Base-by-base conservation (phyloP, 805 yeast genomes). In the Candida ascalaphidarum region DNA sequence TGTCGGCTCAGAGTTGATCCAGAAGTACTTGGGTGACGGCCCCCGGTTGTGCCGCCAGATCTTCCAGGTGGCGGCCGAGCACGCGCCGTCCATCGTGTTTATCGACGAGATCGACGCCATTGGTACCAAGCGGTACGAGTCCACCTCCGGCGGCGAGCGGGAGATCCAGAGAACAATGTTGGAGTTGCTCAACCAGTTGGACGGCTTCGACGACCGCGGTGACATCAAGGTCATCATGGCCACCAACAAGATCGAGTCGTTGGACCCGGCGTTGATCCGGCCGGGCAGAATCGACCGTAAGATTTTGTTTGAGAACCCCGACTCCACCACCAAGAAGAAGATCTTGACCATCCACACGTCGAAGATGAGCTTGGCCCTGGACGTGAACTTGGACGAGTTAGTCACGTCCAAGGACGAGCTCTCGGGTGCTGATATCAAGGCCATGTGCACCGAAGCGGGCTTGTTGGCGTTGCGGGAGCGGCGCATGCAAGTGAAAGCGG, bases 51-150 rank as follows among this genome's bases (percentile, higher is more conserved):
- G 85, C 53, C 71, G 98, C 52, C 96, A 94, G 48, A 76, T 92
- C 34, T 92, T 92, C 70, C 94, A 88, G 58, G 83, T 86, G 26
- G 98, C 98, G 2, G 92, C 88, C 15, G 98, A 92, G 40, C 80
- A 86, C 55, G 96, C 98, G 0, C 98, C 98, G 21, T 79, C 95
- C n/a, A 92, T 92, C 61, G 96, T 92, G 21, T 92, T 92, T 50
- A 92, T 92, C 41, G 98, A 92, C 62, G 98, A 92, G 64, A 89
- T 92, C 50, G 98, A 92, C 60, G 97, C 99, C 25, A 92, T 92
- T 52, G 99, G 98, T 58, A 82, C 95, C n/a, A 89, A 89, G 56
- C 78, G 99, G 58, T 88, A 89, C 56, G 96, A 89, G 35, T 85
- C 96, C 13, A 94, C 89, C 43, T 80, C 94, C 13, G 96, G 97